Percentiles rank a stretch among this genome's conserved stretches.
Conservation (phyloP, 306 rosid genomes). For the Fragaria iinumae region DNA sequence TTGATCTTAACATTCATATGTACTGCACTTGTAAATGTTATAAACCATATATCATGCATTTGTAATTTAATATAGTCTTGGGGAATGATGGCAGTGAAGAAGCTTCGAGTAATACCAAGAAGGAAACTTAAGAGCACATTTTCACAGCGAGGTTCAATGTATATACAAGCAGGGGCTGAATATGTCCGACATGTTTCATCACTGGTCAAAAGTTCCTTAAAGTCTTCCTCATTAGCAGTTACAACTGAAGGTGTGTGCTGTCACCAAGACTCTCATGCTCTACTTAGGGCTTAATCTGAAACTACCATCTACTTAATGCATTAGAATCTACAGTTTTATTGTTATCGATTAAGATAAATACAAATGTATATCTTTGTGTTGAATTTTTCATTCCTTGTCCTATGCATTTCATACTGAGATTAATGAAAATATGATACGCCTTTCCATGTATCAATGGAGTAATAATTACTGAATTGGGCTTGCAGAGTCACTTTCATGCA, state of each 20-base stretch:
- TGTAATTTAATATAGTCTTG: not conserved
- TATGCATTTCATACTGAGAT: not conserved
- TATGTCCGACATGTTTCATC: constrained; percentile 76
- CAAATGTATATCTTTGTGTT: not conserved
- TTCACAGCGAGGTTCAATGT: constrained; percentile 74
- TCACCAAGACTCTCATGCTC: not conserved
- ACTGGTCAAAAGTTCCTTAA: constrained; percentile 68
- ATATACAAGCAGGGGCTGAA: constrained; percentile 74
- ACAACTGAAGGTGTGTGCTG: constrained; percentile 62
- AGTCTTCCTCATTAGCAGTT: constrained; percentile 43
- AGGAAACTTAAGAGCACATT: constrained; percentile 65
- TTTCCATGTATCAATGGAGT: constrained; percentile 1
- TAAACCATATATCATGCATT: not conserved
- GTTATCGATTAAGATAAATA: not conserved
- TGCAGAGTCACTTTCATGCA: constrained; percentile 78
- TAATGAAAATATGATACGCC: not conserved
- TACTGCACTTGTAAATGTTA: not conserved
- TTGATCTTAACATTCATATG: not conserved
- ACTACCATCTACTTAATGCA: not conserved
- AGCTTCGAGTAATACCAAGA: constrained; percentile 76
- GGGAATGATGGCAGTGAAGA: constrained; percentile 60
- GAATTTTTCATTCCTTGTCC: not conserved
- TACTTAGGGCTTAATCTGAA: not conserved
- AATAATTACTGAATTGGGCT: constrained; percentile 23
- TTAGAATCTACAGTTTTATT: not conserved